Base-by-base conservation (phyloP, 208 protist species). In the Blechomonas ayalai region DNA sequence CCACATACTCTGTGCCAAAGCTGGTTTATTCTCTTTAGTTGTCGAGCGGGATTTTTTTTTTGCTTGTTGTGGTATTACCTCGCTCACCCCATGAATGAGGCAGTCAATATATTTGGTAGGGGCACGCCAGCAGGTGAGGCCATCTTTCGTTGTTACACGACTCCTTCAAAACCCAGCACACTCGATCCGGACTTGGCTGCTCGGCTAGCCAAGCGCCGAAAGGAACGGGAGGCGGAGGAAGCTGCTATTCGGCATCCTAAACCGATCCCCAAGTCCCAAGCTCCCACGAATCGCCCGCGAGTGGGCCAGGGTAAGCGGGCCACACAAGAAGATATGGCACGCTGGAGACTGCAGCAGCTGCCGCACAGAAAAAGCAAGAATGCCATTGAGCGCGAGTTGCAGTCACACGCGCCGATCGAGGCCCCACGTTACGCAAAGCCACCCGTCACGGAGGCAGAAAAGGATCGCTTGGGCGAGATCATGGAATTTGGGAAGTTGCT, bases 41-140 rank as follows among this genome's bases (percentile, higher is more conserved):
- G 5, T 37, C 20, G 32, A 37, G 3, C 42, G 16, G 29, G 33
- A 52, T 31, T 19, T 15, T 22, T 22, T 29, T 5, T 41, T 52
- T 16, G 28, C 15, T 48, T 4, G 27, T 34, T 41, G 24, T 48
- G 4, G 12, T 26, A 16, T 18, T 15, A 29, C 4, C 4, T 13
- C 31, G 37, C 43, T 12, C 10, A 29, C 24, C 15, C 19, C 31
- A 85, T 85, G 76, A 65, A 70, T 29, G 29, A 72, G 9, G 52
- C 61, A 0, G 72, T 68, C 13, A 71, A 77, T 55, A 37, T 81
- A 2, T 94, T 94, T 50, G 86, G 86, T 16, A 62, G 86, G n/a
- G 86, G 86, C 52, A 90, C 86, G 5, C 68, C 86, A 2, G 82
- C 86, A 2, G 86, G 86, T 0, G 77, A 86, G 26, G 86, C 86